Base-by-base conservation (phyloP, 768 basidiomycete species). In the Grammothele lineata region DNA sequence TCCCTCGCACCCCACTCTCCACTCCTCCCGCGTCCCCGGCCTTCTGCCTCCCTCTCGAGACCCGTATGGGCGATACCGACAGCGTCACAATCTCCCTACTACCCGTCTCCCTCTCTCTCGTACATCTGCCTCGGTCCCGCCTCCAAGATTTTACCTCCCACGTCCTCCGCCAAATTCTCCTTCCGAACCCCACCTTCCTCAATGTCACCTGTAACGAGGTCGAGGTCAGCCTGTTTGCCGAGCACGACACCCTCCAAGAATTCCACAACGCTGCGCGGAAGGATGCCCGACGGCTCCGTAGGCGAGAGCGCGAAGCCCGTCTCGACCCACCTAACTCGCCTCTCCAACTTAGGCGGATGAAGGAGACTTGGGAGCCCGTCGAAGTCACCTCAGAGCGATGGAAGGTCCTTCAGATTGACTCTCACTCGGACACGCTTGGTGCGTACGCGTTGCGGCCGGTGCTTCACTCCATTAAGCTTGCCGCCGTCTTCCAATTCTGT, bases 331-430 rank as follows among this genome's bases (percentile, higher is more conserved):
- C 30, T 12, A 22, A 30, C 5, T 47, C 51, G 3, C 51, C 45
- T 10, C 55, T 27, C 3, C 44, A 25, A 17, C 12, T 37, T 11
- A 60, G 47, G 37, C 56, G 35, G 3, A 14, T 34, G 17, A 48
- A 41, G 40, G 39, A 43, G 17, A 44, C 52, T 37, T 66, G 71
- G 27, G 76, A 81, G 37, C 73, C 76, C 19, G 73, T 88, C 38
- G 83, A 87, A 56, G 76, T 87, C 37, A 85, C 85, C 1, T 78
- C 75, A 51, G 85, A 88, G 50, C 74, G 73, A 49, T 91, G 87
- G 87, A 80, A 75, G 54, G 87, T 87, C 18, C 72, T 91, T 24
- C 87, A 90, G 64, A 83, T 91, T 44, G 87, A 89, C 63, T 85
- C 85, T 0, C 87, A 88, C 62, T 83, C 77, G 22, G 80, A 87